Base-by-base conservation (phyloP, 208 protist genomes). In the Trypanosoma theileri region DNA sequence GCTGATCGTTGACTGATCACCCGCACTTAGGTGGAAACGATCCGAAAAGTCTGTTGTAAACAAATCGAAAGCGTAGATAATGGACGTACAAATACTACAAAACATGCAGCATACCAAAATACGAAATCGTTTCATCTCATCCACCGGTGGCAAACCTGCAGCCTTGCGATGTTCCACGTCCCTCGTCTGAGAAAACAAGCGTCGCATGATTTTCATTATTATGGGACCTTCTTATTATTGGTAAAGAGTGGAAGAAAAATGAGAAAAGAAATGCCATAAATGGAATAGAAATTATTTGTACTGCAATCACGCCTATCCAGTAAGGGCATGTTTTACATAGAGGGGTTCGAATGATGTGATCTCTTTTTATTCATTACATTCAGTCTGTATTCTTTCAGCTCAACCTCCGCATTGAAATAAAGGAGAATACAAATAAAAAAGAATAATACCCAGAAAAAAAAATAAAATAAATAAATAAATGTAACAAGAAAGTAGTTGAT, bases 1-100 rank as follows among this genome's bases (percentile, higher is more conserved):
- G 69, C 80, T 86, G 61, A 89, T 76, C 50, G 77, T 86, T 24
- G 84, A 79, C 16, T 86, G 65, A 35, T 89, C 84, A 14, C 84
- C 72, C 6, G 63, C 77, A 52, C 71, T 66, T 9, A 89, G 65
- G 31, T 68, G 26, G 56, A 82, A 89, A 52, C 79, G 50, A 1
- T 13, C 52, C 17, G 66, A 53, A 68, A 89, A 85, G 11, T 81
- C 40, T 14, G 65, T 82, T 10, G 81, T 77, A 65, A 91, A 91
- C 45, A 91, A 71, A 66, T 91, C 85, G 59, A 82, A 91, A 13
- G 76, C 79, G 71, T 91, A 91, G 17, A 80, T 76, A 12, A 91
- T 59, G 19, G 85, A 91, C 13, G 84, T 82, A 26, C 69, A 77
- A 44, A 82, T 77, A 59, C 85, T 87, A 58, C 85, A 91, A 67